Base-by-base conservation (phyloP, 805 yeast species). In the Yarrowia sp. region DNA sequence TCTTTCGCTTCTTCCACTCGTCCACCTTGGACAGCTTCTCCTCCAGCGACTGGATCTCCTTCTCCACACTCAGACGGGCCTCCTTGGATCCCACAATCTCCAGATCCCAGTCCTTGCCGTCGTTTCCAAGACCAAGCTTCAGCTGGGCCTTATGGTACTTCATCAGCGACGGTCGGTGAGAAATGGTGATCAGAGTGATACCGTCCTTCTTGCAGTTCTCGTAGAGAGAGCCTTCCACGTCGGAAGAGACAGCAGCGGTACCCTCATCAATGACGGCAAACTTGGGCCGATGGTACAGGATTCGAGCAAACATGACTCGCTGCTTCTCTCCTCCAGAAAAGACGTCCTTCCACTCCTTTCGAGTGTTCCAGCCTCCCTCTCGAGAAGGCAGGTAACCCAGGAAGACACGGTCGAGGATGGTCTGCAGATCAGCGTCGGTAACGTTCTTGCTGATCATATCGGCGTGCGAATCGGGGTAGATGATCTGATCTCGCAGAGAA, bases 321-420 rank as follows among this genome's bases (percentile, higher is more conserved):
- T 92, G 98, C 78, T 91, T 88, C 76, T 92, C 98, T 68, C 98
- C 98, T n/a, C 98, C 98, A 77, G 95, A 89, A 71, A 92, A 83
- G n/a, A 92, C 89, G 75, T 90, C 96, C 74, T 88, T 88, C 97
- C 97, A 92, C 71, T 87, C 91, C 69, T 88, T 83, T 12, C 77
- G 72, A 6, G 81, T 75, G 43, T 78, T 78, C 78, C 83, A 77
- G 12, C 87, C 87, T 19, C 78, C 80, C 67, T 79, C 85, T 75
- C 98, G 84, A 67, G 86, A 86, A 55, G 91, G 81, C 63, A 93
- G 81, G 77, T 93, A 92, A 39, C 89, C 96, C 69, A 93, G 81
- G 70, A 89, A 89, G 44, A 93, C 97, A 73, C 88, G 90, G 61
- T 85, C 80, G 72, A 93, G 80, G 55, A 90, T 86, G 69, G 84